Base-by-base conservation (phyloP, 345 rosid species). In the Schrenkiella parvula region DNA sequence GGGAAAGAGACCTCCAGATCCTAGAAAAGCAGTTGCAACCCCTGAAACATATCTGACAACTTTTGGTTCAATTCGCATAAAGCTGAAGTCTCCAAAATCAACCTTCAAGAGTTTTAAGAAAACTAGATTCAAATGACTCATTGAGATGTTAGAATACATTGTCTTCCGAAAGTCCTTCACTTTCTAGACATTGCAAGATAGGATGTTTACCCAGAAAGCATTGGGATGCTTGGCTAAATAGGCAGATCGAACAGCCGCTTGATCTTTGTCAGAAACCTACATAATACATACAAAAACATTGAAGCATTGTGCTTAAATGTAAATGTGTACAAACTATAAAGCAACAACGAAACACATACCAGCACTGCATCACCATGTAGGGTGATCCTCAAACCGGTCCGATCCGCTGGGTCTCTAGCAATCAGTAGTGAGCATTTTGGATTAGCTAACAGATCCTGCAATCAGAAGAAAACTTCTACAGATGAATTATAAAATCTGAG, bases 61-160 rank as follows among this genome's bases (percentile, higher is more conserved):
- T 54, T 83, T 93, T 25, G 99, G 97, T 82, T 88, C 87, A 21
- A 93, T 84, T 21, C 84, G 84, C 78, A 91, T 48, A 76, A 93
- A 93, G 72, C 87, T 89, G 80, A 91, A 93, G 85, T 93, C 99
- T 50, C 96, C 96, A 29, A 93, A 93, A 81, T 93, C 98, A 79
- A 93, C 97, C 98, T 93, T 82, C 58, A 64, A 64, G n/a, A 64
- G 63, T 64, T 37, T 61, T 23, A 61, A 60, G 25, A 77, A 65
- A 23, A 25, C 35, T 46, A 62, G 35, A 41, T 68, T 78, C 39
- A 77, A 66, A 71, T 74, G 35, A 53, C 53, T 21, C 54, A 4
- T 17, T 47, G 59, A 35, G 42, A 47, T 37, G 48, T 22, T 11
- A 38, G 15, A n/a, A 3, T 41, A 57, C 35, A 61, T 8, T 8